These are phyloP conservation scores for Corylus americana DNA, from an alignment of 306 rosid genomes.

Conservation along the genomic window DNA sequence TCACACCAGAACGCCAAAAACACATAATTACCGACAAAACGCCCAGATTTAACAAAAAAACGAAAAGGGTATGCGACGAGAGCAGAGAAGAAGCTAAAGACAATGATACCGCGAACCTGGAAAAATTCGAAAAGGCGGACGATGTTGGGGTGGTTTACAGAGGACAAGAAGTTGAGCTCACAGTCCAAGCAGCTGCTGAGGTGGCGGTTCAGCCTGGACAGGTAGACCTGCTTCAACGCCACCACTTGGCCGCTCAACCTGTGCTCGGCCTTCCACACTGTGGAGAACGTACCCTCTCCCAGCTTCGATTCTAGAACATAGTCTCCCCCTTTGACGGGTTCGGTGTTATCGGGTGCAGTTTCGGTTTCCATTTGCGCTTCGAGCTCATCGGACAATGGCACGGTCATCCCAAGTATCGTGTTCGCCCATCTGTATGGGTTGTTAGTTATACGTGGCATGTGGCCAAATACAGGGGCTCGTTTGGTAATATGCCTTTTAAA, in stretches of 20 bases:
- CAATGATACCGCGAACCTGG: conserved; percentile 30
- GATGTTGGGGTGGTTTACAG: conserved; percentile 59
- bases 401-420: neutral
- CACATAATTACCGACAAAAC: neutral
- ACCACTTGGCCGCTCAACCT: conserved; percentile 32
- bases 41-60: neutral
- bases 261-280: conserved; percentile 52
- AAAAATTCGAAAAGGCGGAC: conserved; percentile 48
- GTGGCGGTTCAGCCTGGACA: conserved; percentile 45
- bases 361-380: conserved; percentile 23
- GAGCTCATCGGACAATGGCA: neutral
- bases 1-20: neutral
- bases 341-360: neutral
- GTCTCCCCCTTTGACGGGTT: conserved; percentile 19
- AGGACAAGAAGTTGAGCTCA: conserved; percentile 56
- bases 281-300: conserved; percentile 49
- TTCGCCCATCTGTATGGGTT: too few species aligned
- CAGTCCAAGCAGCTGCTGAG: conserved; percentile 43
- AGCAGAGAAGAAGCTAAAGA: neutral
- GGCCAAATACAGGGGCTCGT: too few species aligned
- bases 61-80: neutral
- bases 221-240: conserved; percentile 56
- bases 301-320: conserved; percentile 40
- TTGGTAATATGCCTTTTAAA: too few species aligned
- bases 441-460: too few species aligned